Percentiles rank a stretch among this genome's conserved stretches.
phyloP scores from a whole-genome alignment of 2,329 filamentous ascomycete species.

The Dryadomyces sulphureus region DNA sequence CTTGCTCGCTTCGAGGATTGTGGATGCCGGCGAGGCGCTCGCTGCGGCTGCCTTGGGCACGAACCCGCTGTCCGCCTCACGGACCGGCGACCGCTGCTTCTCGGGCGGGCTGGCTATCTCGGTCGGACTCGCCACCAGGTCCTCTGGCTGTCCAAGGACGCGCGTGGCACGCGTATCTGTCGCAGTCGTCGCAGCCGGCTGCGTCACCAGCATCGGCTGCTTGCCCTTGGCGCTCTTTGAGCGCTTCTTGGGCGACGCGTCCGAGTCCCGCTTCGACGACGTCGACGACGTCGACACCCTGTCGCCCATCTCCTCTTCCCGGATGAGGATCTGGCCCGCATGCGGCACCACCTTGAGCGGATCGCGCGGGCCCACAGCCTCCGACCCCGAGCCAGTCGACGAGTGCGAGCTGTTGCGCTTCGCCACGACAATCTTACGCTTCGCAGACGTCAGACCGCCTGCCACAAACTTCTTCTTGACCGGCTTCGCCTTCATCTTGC shows the following conservation, averaged over 20 bases:
- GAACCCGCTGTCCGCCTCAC: too few relatives aligned
- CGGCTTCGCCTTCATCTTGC: constrained; percentile 1
- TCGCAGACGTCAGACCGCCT: constrained; percentile 25
- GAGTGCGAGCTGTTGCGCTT: constrained; percentile 34
- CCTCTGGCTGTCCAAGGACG: background rate
- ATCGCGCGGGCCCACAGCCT: constrained; percentile 13
- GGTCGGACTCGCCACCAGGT: background rate
- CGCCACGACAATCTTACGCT: constrained; percentile 29
- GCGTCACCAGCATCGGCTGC: constrained; percentile 20
- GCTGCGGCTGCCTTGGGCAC: too few relatives aligned
- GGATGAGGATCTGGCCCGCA: constrained; percentile 1
- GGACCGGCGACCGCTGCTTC: too few relatives aligned
- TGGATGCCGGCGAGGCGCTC: too few relatives aligned
- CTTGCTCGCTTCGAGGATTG: too few relatives aligned
- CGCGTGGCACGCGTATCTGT: background rate
- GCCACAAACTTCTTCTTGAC: constrained; percentile 25
- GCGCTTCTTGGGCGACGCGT: background rate
- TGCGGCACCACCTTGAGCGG: background rate
- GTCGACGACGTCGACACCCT: background rate
- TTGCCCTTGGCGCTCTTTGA: constrained; percentile 31
- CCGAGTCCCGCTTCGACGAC: background rate
- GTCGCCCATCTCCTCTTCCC: constrained; percentile 2
- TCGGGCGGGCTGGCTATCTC: background rate
- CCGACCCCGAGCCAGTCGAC: constrained; percentile 21
- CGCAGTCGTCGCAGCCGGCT: background rate